These are phyloP conservation scores for Candida gorgasii DNA, from an alignment of 805 yeast genomes.

Conservation along the genomic window DNA sequence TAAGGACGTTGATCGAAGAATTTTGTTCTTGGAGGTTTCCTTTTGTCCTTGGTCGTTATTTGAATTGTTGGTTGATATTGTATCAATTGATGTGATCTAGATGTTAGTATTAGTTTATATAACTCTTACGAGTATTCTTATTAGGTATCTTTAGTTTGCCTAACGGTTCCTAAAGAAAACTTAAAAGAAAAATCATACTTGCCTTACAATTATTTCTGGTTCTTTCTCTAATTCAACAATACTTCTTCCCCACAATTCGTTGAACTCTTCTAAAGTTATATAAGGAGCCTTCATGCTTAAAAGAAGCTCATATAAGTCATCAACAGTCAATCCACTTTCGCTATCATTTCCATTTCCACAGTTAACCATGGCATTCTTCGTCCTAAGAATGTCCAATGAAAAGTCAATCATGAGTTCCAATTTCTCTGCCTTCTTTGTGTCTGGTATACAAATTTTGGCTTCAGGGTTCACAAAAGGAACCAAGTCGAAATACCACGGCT, in stretches of 20 bases:
- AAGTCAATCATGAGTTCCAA: conserved; percentile 65
- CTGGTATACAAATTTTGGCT: conserved; percentile 63
- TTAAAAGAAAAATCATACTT: conserved; percentile 41
- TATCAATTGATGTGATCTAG: conserved; percentile 20
- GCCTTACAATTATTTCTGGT: conserved; percentile 78
- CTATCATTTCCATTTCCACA: conserved; percentile 53
- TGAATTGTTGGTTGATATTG: conserved; percentile 19
- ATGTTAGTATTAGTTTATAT: conserved; percentile 27
- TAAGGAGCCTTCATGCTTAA: conserved; percentile 46
- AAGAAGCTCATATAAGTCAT: conserved; percentile 55
- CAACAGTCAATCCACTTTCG: conserved; percentile 52
- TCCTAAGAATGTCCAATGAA: conserved; percentile 64
- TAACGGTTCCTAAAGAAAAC: too few species aligned
- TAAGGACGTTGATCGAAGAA: conserved; percentile 75
- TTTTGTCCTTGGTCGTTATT: conserved; percentile 23
- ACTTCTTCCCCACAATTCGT: conserved; percentile 72
- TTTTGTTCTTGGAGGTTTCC: conserved; percentile 44
- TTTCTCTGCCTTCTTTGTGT: conserved; percentile 67
- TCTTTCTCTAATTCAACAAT: conserved; percentile 59
- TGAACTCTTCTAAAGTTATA: conserved; percentile 63
- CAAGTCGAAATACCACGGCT: conserved; percentile 59
- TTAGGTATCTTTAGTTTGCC: neutral
- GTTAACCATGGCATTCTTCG: conserved; percentile 62
- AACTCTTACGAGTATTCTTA: neutral
- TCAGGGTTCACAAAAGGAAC: conserved; percentile 58